Conservation (phyloP, 2,329 filamentous ascomycete species). For the Hypoxylon sp. region DNA sequence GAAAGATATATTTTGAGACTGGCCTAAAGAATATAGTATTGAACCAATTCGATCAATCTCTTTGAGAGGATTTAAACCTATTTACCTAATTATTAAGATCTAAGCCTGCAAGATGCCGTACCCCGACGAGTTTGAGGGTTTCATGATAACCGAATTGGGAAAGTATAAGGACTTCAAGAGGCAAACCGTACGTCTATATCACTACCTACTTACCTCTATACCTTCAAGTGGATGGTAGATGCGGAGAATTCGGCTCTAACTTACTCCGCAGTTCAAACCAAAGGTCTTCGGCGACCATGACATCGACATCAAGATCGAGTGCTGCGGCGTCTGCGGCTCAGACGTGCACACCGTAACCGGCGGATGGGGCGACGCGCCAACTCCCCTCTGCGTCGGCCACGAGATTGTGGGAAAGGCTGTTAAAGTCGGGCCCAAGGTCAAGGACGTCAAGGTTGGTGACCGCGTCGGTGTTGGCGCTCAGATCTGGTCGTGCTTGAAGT, state of each 20-base stretch:
- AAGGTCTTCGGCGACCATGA: conserved; percentile 65
- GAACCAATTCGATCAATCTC: not conserved
- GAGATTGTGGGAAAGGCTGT: conserved; percentile 71
- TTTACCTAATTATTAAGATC: no score
- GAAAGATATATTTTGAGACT: not conserved
- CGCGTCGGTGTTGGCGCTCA: conserved; percentile 76
- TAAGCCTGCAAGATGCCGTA: conserved; percentile 55
- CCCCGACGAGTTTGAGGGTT: conserved; percentile 52
- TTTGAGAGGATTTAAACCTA: not conserved
- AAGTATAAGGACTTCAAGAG: conserved; percentile 53
- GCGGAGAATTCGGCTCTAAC: not conserved
- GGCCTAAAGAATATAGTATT: not conserved
- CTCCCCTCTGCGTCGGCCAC: conserved; percentile 69
- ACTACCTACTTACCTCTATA: not conserved
- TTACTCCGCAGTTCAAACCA: conserved; percentile 49
- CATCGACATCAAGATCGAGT: conserved; percentile 78
- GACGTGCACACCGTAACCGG: conserved; percentile 62
- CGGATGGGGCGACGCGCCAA: conserved; percentile 54
- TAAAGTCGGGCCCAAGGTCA: conserved; percentile 58
- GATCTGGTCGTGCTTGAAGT: conserved; percentile 69
- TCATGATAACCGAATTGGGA: conserved; percentile 53
- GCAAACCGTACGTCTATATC: conserved; percentile 45
- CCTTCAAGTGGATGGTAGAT: not conserved
- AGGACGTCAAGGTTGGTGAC: conserved; percentile 71
- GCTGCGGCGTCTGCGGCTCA: conserved; percentile 71